phyloP scores from a whole-genome alignment of 768 basidiomycete species.

The Russula dissimulans region DNA sequence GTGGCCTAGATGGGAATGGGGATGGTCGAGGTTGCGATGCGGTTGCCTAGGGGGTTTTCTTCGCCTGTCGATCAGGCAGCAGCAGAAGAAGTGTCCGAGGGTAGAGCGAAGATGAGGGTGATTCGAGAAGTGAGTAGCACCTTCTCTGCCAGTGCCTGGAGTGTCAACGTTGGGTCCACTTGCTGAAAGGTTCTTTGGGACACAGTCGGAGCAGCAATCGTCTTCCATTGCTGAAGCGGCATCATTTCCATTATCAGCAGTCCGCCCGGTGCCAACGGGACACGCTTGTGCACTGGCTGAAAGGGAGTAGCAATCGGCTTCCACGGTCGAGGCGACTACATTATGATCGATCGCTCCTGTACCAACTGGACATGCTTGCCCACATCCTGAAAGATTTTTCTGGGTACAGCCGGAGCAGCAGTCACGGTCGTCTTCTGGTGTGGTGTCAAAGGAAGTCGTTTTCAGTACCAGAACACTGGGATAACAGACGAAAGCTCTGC shows the following conservation, averaged over 20 bases:
- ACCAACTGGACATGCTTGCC: neutral
- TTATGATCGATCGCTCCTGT: neutral
- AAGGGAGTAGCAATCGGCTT: neutral
- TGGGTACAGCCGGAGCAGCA: neutral
- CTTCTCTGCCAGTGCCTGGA: neutral
- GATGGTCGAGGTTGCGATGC: neutral
- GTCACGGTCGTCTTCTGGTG: neutral
- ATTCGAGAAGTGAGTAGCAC: neutral
- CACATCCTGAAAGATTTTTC: neutral
- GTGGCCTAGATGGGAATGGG: neutral
- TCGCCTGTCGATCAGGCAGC: conserved; percentile 14
- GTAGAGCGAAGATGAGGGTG: neutral
- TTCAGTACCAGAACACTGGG: neutral
- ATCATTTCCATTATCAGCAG: too few relatives aligned
- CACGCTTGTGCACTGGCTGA: neutral
- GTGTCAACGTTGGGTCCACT: too few relatives aligned
- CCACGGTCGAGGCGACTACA: neutral
- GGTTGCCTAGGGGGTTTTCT: neutral
- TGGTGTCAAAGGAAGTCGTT: neutral
- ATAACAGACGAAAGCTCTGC: neutral
- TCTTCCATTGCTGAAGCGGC: too few relatives aligned
- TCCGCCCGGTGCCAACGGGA: neutral
- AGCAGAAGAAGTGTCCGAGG: neutral
- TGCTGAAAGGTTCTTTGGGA: too few relatives aligned
- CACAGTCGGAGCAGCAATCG: too few relatives aligned